phyloP scores from a whole-genome alignment of 192 early-diverging fungal species.

The Gamsiella multidivaricata region DNA sequence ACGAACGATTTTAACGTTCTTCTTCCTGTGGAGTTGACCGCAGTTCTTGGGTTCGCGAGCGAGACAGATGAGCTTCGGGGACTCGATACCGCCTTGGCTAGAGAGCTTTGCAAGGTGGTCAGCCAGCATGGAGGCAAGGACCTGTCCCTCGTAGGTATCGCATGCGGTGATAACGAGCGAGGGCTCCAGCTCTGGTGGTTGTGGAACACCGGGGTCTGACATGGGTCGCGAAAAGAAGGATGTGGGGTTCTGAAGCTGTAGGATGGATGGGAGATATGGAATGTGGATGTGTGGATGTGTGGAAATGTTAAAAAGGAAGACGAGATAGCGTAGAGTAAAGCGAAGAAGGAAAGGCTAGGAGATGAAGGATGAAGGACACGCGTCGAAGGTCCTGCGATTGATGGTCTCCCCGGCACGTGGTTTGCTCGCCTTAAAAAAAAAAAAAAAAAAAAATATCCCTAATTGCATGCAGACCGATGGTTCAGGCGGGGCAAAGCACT shows the following conservation, averaged over 20 bases:
- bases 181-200: not conserved
- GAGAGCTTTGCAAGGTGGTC: slow-evolving; percentile 7
- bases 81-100: not conserved
- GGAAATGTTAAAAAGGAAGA: too few species aligned
- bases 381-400: too few species aligned
- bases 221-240: not conserved
- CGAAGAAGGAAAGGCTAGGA: too few species aligned
- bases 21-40: not conserved
- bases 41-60: slow-evolving; percentile 15
- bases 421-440: too few species aligned
- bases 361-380: too few species aligned
- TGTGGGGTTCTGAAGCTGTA: not conserved
- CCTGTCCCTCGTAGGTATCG: slow-evolving; percentile 32
- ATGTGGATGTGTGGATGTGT: too few species aligned
- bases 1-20: slow-evolving; percentile 19
- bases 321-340: too few species aligned
- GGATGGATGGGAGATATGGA: not conserved
- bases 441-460: too few species aligned
- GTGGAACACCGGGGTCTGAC: not conserved
- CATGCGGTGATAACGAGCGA: slow-evolving; percentile 35
- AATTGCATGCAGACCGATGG: too few species aligned
- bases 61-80: slow-evolving; percentile 23
- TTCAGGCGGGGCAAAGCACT: too few species aligned
- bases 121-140: slow-evolving; percentile 20
- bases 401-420: too few species aligned